Evolutionary conservation across 2,329 filamentous ascomycete species (phyloP).

Genomic region (Cryphonectria naterciae): DNA sequence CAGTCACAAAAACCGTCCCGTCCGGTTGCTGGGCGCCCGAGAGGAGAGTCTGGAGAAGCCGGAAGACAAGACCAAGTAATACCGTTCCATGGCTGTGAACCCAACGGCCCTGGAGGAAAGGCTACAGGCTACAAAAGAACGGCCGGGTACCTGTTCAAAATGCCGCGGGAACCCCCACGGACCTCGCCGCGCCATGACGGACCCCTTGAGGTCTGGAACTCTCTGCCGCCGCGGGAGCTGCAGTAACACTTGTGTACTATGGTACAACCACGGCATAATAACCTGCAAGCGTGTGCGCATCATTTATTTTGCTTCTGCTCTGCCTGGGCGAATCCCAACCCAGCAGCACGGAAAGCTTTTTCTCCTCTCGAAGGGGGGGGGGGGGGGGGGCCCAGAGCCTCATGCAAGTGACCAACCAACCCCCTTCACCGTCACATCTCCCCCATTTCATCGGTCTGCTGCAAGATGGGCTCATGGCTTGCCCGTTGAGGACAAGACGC

Average conservation of each 20-base stretch:
- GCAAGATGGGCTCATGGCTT: constrained; percentile 22
- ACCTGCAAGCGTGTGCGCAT: neutral
- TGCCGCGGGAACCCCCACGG: constrained; percentile 25
- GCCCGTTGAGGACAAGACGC: constrained; percentile 11
- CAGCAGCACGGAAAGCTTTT: neutral
- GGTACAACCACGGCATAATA: neutral
- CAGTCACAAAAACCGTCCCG: neutral
- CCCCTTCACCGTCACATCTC: constrained; percentile 14
- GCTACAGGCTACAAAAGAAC: neutral
- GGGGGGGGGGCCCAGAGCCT: neutral
- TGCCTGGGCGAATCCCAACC: neutral
- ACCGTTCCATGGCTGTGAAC: neutral
- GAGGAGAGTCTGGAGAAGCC: neutral
- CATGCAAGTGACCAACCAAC: constrained; percentile 13
- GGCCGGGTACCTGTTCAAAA: constrained; percentile 12
- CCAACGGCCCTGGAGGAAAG: neutral
- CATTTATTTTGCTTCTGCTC: neutral
- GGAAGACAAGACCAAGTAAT: neutral
- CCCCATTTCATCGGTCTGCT: constrained; percentile 12
- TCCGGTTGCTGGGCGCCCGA: neutral
- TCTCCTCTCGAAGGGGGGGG: too few relatives aligned
- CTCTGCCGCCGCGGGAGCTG: neutral
- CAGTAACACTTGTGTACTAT: neutral
- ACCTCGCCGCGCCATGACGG: constrained; percentile 9
- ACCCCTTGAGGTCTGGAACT: neutral